A percentile compares a stretch with the other conserved stretches of the same genome.
These are phyloP conservation scores for Starmerella sp. DNA, from an alignment of 805 yeast species.

Conservation along the genomic window DNA sequence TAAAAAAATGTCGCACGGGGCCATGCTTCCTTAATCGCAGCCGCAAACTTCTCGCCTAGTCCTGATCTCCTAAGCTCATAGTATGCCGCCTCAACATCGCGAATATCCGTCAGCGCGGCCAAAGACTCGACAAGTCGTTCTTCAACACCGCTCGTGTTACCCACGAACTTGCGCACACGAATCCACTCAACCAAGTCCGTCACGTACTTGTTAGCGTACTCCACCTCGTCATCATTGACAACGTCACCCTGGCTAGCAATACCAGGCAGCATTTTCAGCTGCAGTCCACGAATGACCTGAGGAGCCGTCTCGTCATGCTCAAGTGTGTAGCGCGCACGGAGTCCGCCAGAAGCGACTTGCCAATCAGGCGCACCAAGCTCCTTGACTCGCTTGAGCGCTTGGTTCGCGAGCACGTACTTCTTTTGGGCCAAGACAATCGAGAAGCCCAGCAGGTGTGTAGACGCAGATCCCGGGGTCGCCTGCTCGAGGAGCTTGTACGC, in stretches of 20 bases:
- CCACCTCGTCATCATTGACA: constrained; percentile 16
- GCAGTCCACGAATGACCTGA: constrained; percentile 33
- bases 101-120: not conserved
- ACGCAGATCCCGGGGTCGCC: constrained; percentile 1
- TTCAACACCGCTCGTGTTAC: constrained; percentile 17
- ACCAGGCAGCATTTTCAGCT: constrained; percentile 23
- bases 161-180: constrained; percentile 18
- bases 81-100: constrained; percentile 8
- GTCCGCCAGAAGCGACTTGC: constrained; percentile 27
- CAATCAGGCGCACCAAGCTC: constrained; percentile 28
- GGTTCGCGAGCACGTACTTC: constrained; percentile 44
- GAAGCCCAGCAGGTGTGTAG: constrained; percentile 39
- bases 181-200: constrained; percentile 24
- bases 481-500: constrained; percentile 32
- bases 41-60: constrained; percentile 8
- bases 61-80: constrained; percentile 14
- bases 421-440: constrained; percentile 35
- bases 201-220: constrained; percentile 23
- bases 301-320: constrained; percentile 33
- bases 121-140: constrained; percentile 6
- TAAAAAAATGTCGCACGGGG: constrained; percentile 16
- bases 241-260: constrained; percentile 23
- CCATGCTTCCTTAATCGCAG: constrained; percentile 14
- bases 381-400: constrained; percentile 38
- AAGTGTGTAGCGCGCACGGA: constrained; percentile 29